Conservation (phyloP, 306 rosid species). For the Macrotyloma uniflorum region DNA sequence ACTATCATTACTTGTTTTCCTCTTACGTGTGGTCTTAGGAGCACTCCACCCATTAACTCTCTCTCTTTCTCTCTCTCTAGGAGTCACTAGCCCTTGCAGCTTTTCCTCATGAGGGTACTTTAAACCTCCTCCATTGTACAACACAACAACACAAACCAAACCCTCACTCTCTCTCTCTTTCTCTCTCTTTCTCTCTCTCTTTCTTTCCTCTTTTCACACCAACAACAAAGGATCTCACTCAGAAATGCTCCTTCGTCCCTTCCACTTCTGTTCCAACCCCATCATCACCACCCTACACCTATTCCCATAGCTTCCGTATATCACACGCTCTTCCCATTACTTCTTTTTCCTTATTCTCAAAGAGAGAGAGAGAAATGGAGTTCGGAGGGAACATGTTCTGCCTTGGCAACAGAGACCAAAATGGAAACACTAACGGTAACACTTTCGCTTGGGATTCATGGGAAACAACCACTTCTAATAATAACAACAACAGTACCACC, state of each 20-base stretch:
- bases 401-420: slow-evolving; percentile 53
- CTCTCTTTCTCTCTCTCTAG: slow-evolving; percentile 2
- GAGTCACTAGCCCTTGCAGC: slow-evolving; percentile 40
- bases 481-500: background rate
- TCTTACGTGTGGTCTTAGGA: slow-evolving; percentile 24
- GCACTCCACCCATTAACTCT: slow-evolving; percentile 17
- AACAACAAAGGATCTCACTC: slow-evolving; percentile 20
- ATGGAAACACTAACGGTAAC: slow-evolving; percentile 33
- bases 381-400: slow-evolving; percentile 68
- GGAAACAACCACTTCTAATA: slow-evolving; percentile 34
- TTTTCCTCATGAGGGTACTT: slow-evolving; percentile 33
- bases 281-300: background rate
- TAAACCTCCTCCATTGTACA: slow-evolving; percentile 28
- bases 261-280: slow-evolving; percentile 21
- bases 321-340: background rate
- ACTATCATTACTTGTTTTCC: slow-evolving; percentile 2
- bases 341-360: background rate
- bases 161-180: too few relatives aligned
- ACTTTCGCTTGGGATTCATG: slow-evolving; percentile 61
- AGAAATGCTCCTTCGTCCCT: slow-evolving; percentile 15
- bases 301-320: background rate
- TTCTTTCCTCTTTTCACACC: slow-evolving; percentile 37
- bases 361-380: background rate
- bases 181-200: background rate
- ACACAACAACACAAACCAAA: background rate